These are phyloP conservation scores for Talaromyces borbonicus DNA, from an alignment of 495 filamentous ascomycete species.

Conservation along the genomic window DNA sequence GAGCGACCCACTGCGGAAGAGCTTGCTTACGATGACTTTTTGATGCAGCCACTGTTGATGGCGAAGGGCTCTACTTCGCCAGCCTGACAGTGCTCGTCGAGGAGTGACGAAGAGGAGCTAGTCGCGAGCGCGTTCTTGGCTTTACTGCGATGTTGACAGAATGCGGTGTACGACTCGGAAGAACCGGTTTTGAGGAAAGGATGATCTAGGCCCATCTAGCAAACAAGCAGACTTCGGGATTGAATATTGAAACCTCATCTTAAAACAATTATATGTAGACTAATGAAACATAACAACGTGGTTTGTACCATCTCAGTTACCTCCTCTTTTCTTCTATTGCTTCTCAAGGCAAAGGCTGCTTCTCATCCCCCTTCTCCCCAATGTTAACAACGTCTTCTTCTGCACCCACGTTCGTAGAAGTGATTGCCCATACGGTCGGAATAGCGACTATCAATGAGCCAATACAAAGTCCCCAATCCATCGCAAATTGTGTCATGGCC, in stretches of 20 bases:
- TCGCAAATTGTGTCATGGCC: constrained; percentile 46
- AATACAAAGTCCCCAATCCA: constrained; percentile 59
- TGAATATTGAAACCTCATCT: no score
- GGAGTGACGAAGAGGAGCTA: neutral
- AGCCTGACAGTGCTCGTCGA: neutral
- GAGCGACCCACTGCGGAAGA: constrained; percentile 27
- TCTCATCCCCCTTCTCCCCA: neutral
- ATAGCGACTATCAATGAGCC: constrained; percentile 57
- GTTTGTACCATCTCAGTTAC: no score
- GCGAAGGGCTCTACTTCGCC: neutral
- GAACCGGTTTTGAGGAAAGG: no score
- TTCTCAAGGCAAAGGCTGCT: constrained; percentile 2
- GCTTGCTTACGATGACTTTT: constrained; percentile 28
- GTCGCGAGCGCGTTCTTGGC: no score
- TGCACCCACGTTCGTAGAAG: constrained; percentile 16
- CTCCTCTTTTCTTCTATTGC: no score
- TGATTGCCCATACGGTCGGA: constrained; percentile 49
- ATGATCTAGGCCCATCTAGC: no score
- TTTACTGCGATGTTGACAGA: no score
- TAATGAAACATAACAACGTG: no score
- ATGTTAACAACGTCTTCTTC: neutral
- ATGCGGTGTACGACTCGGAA: no score
- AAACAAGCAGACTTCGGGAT: no score
- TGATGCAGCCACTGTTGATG: constrained; percentile 10
- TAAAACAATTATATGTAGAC: no score